These are phyloP conservation scores for Sporothrix phasma DNA, from an alignment of 2,329 filamentous ascomycete species.

Conservation along the genomic window DNA sequence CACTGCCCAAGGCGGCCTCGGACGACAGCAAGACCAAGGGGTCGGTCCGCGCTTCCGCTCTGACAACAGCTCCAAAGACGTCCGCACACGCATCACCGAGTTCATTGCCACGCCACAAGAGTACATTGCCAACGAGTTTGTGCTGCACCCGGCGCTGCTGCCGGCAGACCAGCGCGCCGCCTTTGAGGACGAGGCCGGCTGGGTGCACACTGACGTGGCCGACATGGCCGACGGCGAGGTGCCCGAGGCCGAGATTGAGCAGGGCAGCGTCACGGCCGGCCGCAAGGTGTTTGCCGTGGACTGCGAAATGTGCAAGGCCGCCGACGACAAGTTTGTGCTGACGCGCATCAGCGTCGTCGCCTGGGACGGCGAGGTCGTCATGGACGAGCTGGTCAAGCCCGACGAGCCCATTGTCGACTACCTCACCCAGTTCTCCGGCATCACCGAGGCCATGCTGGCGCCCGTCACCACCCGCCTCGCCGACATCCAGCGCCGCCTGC, in stretches of 20 bases:
- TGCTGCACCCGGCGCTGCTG: conserved; percentile 70
- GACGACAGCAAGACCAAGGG: conserved; percentile 31
- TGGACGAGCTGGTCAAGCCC: conserved; percentile 91
- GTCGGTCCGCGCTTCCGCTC: conserved; percentile 35
- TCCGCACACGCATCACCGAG: conserved; percentile 71
- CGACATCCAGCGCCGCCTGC: conserved; percentile 72
- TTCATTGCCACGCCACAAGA: conserved; percentile 66
- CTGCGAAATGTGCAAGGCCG: conserved; percentile 95
- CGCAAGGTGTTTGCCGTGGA: conserved; percentile 73
- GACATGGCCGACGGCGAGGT: conserved; percentile 56
- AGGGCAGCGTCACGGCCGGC: conserved; percentile 75
- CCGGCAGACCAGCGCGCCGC: conserved; percentile 42
- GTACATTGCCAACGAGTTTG: conserved; percentile 72
- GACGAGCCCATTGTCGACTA: conserved; percentile 84
- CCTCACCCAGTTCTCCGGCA: conserved; percentile 83
- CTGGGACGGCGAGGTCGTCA: conserved; percentile 72
- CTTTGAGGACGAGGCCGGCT: conserved; percentile 54
- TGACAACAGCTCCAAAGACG: conserved; percentile 58
- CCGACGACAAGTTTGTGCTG: conserved; percentile 67
- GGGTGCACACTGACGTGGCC: conserved; percentile 69
- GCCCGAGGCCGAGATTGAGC: conserved; percentile 60
- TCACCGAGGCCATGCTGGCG: conserved; percentile 75
- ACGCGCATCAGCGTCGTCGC: conserved; percentile 79
- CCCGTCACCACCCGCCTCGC: conserved; percentile 71
- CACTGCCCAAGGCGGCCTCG: conserved; percentile 58